Conservation (phyloP, 148 eudicot genomes). For the Rhododendron kiyosumense region DNA sequence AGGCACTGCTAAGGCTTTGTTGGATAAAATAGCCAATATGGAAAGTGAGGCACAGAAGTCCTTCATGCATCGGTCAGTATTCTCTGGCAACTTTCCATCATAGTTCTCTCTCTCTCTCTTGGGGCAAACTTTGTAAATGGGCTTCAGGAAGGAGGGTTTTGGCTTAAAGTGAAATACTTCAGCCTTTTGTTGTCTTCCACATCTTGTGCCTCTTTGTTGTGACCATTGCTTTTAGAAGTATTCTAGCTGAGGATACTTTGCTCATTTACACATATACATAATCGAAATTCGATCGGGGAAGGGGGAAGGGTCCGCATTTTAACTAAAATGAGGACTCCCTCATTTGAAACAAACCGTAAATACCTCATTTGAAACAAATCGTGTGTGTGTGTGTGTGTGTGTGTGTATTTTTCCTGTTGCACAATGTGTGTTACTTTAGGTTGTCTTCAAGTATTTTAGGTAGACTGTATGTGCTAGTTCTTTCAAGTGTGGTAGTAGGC, state of each 20-base stretch:
- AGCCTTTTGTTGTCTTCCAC: neutral
- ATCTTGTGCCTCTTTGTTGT: neutral
- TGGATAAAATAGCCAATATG: constrained; percentile 78
- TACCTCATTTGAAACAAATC: too few relatives aligned
- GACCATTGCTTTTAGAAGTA: neutral
- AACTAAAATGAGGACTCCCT: too few relatives aligned
- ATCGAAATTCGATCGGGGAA: too few relatives aligned
- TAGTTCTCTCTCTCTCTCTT: neutral
- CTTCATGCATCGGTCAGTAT: constrained; percentile 90
- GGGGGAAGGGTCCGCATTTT: too few relatives aligned
- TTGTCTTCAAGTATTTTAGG: neutral
- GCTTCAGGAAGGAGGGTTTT: neutral
- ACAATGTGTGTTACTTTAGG: neutral
- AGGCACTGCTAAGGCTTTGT: constrained; percentile 73
- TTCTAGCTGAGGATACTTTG: neutral
- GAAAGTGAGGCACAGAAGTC: constrained; percentile 98
- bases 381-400: too few relatives aligned
- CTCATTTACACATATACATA: too few relatives aligned
- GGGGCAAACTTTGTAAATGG: neutral
- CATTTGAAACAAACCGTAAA: too few relatives aligned
- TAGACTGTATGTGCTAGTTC: neutral
- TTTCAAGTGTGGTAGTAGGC: neutral
- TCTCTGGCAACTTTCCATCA: neutral
- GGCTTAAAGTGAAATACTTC: neutral
- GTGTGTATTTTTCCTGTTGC: neutral